Base-by-base conservation (phyloP, 2,329 filamentous ascomycete genomes). In the Talaromyces sp. region DNA sequence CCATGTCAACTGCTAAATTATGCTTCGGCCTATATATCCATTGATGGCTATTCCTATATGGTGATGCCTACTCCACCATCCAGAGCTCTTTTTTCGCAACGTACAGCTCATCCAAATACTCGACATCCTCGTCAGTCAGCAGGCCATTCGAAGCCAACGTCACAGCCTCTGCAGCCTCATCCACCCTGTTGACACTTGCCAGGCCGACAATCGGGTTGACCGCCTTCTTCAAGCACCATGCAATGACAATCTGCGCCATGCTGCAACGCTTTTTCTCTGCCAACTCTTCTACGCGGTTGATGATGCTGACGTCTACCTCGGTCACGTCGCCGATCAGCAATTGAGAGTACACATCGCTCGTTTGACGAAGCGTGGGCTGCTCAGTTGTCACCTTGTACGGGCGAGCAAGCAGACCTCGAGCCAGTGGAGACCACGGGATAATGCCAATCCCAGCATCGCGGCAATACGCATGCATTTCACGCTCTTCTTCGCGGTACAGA, bases 381-480 rank as follows among this genome's bases (percentile, higher is more conserved):
- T 49, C 41, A 50, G 32, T 19, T 13, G 53, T 41, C 19, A 43
- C 41, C 14, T 54, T 54, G 31, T 43, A 55, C 1, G 68, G 68
- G 3, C 68, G 65, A n/a, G 68, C 68, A 21, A 69, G 64, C 7
- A 65, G 59, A 21, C 68, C 68, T 24, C 67, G 61, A 59, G 66
- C 67, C 4, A 69, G 62, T 0, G 68, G 68, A 43, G 55, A 50
- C 59, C 59, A 61, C 5, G 79, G 60, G 55, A 81, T 77, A 27
- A 82, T 64, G 1, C 79, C 80, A 21, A 82, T 76, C 4, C 80
- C 80, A 1, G 77, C 79, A 14, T 72, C 71, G 19, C 77, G 69
- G 63, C 80, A 82, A 63, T 78, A 81, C 6, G 74, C 72, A 61
- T 75, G 81, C 81, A 83, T 83, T 64, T 83, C 81, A 0, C 81